phyloP scores from a whole-genome alignment of 2,329 filamentous ascomycete species.

The Drechslerella stenobrocha region DNA sequence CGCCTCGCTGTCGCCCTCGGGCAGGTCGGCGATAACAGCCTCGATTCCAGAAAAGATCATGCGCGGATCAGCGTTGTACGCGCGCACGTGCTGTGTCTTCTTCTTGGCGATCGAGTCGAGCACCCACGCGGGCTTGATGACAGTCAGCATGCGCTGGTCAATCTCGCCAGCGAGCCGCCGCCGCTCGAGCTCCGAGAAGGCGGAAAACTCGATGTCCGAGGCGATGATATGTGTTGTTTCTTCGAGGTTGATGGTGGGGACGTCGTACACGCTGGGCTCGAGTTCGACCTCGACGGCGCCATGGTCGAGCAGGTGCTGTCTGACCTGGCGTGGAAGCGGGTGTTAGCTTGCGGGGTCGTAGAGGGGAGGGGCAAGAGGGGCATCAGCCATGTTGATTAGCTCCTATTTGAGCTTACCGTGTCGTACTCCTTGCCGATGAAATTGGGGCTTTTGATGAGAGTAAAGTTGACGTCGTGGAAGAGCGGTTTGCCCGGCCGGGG shows the following conservation, averaged over 20 bases:
- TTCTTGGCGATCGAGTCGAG: conserved; percentile 68
- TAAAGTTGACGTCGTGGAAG: conserved; percentile 46
- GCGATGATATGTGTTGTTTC: conserved; percentile 69
- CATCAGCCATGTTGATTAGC: background rate
- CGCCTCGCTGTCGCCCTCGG: conserved; percentile 82
- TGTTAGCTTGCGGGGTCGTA: conserved; percentile 4
- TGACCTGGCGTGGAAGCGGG: conserved; percentile 50
- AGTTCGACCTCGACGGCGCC: conserved; percentile 54
- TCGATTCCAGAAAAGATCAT: conserved; percentile 86
- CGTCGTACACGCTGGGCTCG: conserved; percentile 25
- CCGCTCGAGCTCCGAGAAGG: conserved; percentile 74
- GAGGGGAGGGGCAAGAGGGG: background rate
- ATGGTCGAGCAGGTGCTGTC: conserved; percentile 56
- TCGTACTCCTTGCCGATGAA: conserved; percentile 42
- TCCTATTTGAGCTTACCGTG: conserved; percentile 16
- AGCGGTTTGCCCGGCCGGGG: conserved; percentile 28
- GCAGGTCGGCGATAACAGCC: conserved; percentile 80
- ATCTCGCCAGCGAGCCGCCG: conserved; percentile 54
- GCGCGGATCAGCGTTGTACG: conserved; percentile 85
- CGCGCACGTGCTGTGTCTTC: conserved; percentile 75
- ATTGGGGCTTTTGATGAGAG: conserved; percentile 40
- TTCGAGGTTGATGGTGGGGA: conserved; percentile 54
- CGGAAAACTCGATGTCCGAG: conserved; percentile 85
- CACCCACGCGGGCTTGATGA: conserved; percentile 83
- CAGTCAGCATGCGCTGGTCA: conserved; percentile 67